Conservation (phyloP, 2,329 filamentous ascomycete genomes). For the Pseudocercospora cruenta region DNA sequence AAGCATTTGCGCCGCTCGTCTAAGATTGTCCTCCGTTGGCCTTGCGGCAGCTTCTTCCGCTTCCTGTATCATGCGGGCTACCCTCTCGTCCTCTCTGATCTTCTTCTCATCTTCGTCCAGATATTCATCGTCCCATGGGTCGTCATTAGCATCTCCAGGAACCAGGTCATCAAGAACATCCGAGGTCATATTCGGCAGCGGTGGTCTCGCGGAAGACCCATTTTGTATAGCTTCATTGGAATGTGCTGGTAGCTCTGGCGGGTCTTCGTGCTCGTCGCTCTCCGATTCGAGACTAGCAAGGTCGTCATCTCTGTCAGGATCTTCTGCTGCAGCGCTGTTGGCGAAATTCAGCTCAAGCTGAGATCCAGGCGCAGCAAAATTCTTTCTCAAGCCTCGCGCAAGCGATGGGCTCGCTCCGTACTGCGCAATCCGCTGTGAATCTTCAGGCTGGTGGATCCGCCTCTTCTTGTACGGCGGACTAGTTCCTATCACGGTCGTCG, state of each 20-base stretch:
- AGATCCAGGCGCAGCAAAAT: constrained; percentile 61
- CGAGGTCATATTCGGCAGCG: constrained; percentile 19
- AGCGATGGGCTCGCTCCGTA: constrained; percentile 45
- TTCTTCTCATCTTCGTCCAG: constrained; percentile 62
- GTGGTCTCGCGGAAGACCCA: background rate
- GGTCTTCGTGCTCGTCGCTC: background rate
- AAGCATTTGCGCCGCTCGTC: constrained; percentile 54
- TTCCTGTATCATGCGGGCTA: constrained; percentile 50
- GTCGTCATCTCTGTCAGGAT: constrained; percentile 1
- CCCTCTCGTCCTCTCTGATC: constrained; percentile 49
- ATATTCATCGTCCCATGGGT: constrained; percentile 49
- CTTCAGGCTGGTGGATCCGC: constrained; percentile 47
- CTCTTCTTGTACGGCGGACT: constrained; percentile 51
- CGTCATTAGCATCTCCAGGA: constrained; percentile 33
- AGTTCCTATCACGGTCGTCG: constrained; percentile 64
- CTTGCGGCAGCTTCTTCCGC: constrained; percentile 50
- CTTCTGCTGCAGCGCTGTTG: constrained; percentile 25
- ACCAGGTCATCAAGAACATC: constrained; percentile 29
- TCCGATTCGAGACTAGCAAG: background rate
- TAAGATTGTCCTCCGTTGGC: constrained; percentile 48
- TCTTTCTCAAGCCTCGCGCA: constrained; percentile 49
- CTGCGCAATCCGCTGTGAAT: constrained; percentile 47
- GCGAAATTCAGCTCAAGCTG: constrained; percentile 36
- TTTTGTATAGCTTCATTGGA: background rate
- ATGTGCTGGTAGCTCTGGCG: constrained; percentile 19